Base-by-base conservation (phyloP, 176 grass and related monocot species). In the Lolium perenne region DNA sequence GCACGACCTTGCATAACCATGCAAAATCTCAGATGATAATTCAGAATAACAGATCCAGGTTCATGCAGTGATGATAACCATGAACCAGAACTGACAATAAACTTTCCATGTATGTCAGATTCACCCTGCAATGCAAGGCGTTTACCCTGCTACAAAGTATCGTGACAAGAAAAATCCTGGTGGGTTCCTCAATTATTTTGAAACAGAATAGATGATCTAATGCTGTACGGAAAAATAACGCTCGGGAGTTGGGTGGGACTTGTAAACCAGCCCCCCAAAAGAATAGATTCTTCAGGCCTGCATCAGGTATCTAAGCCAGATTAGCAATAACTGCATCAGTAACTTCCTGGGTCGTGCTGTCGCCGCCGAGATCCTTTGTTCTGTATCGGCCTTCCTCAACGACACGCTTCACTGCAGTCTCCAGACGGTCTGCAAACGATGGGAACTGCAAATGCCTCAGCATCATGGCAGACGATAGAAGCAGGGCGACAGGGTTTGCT, bases 391-490 rank as follows among this genome's bases (percentile, higher is more conserved):
- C 95, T 26, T 93, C 86, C 1, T 80, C 87, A n/a, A 98, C 73
- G 1, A 98, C 93, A 18, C 86, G 82, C 82, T 94, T 92, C 72
- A 98, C 95, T 4, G 93, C 89, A 1, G 91, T 95, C 82, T 98
- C 95, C 12, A 98, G 74, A 17, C 95, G 71, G 74, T 98, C 95
- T 10, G 95, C 95, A 22, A 95, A 98, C 41, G 93, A 98, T 2
- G 95, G 95, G 78, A 98, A 98, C 78, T 73, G 93, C 40, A 98
- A 91, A 74, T 98, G 95, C 80, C 95, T 88, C 68, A 98, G 74
- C 95, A 95, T 98, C 95, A 98, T 95, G 7, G 93, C 95, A 0
- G 95, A 98, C 41, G 95, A 98, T 49, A 98, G 81, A 72, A 95
- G 93, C 73, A 98, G 87, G 2, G 93, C 95, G 0, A 98, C 93